These are phyloP conservation scores for Anthoceros angustus DNA, from an alignment of 225 moss, liverwort and hornwort genomes.

Conservation along the genomic window DNA sequence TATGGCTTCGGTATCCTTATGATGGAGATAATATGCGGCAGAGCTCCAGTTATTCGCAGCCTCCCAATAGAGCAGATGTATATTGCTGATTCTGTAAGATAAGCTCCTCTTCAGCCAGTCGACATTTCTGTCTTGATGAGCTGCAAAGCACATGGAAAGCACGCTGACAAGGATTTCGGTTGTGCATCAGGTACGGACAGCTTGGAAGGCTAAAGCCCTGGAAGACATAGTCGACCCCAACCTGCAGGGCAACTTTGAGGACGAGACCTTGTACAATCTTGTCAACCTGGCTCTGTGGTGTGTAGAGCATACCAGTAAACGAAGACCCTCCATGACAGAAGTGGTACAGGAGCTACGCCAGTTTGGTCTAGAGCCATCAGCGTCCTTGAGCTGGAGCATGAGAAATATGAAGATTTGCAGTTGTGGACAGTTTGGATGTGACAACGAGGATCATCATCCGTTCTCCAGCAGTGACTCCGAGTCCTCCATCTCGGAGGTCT, in stretches of 20 bases:
- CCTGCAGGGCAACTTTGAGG: not conserved
- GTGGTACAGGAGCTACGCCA: conserved; percentile 3
- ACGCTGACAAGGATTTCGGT: not conserved
- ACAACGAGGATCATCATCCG: not conserved
- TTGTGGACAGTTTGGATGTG: not conserved
- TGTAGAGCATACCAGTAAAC: conserved; percentile 1
- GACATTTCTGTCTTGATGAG: not conserved
- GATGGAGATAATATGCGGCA: not conserved
- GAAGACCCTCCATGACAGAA: not conserved
- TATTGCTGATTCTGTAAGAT: not conserved
- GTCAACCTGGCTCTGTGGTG: conserved; percentile 1
- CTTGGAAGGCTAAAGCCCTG: not conserved
- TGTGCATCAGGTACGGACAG: not conserved
- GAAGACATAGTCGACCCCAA: not conserved
- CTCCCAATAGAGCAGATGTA: not conserved
- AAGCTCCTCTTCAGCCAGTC: not conserved
- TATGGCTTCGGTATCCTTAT: not conserved
- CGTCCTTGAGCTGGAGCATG: not conserved
- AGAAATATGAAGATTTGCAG: not conserved
- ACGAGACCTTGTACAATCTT: not conserved
- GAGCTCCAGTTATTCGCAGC: conserved; percentile 1
- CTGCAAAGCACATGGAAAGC: not conserved
- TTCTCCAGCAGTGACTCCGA: not conserved
- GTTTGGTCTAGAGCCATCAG: not conserved
- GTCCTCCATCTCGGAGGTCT: not conserved